Percentiles rank a stretch among this genome's conserved stretches.
Evolutionary conservation across 441 rosid species (phyloP).

Genomic region (Dalechampia spathulata): DNA sequence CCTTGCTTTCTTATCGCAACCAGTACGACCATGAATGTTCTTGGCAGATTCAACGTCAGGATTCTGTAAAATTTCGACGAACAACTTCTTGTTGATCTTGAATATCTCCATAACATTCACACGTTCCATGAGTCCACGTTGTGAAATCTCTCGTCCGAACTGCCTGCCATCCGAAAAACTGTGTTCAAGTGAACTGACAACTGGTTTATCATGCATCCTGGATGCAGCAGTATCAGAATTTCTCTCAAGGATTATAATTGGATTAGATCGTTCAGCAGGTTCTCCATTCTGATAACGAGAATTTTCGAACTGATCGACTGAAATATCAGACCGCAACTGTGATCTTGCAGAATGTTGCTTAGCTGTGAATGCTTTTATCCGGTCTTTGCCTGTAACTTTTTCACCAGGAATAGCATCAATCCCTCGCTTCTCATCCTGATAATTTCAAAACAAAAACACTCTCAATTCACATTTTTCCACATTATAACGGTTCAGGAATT

Average conservation of each 20-base stretch:
- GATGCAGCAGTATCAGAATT: constrained; percentile 19
- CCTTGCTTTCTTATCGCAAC: no score
- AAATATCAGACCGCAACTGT: constrained; percentile 16
- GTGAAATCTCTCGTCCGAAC: constrained; percentile 17
- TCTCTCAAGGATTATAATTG: constrained; percentile 41
- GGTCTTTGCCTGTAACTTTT: constrained; percentile 12
- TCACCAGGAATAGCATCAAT: constrained; percentile 3
- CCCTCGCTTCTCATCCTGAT: constrained; percentile 25
- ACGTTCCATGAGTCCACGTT: constrained; percentile 35
- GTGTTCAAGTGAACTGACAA: constrained; percentile 5
- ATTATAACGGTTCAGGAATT: no score
- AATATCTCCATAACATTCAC: constrained; percentile 49
- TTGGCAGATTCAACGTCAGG: no score
- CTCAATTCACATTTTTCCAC: no score
- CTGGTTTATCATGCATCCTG: constrained; percentile 6
- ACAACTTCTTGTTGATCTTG: constrained; percentile 45
- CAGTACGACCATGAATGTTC: no score
- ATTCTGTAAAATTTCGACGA: constrained; percentile 22
- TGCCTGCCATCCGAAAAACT: constrained; percentile 17
- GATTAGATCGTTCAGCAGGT: constrained; percentile 26
- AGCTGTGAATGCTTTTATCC: constrained; percentile 15
- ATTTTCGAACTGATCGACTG: constrained; percentile 16
- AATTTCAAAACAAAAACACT: constrained; percentile 11
- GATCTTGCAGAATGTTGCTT: constrained; percentile 22
- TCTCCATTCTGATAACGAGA: constrained; percentile 18